Percentiles rank a stretch among this genome's conserved stretches.
Conservation (phyloP, 352 stramenopile species). For the Phytophthora vignae region DNA sequence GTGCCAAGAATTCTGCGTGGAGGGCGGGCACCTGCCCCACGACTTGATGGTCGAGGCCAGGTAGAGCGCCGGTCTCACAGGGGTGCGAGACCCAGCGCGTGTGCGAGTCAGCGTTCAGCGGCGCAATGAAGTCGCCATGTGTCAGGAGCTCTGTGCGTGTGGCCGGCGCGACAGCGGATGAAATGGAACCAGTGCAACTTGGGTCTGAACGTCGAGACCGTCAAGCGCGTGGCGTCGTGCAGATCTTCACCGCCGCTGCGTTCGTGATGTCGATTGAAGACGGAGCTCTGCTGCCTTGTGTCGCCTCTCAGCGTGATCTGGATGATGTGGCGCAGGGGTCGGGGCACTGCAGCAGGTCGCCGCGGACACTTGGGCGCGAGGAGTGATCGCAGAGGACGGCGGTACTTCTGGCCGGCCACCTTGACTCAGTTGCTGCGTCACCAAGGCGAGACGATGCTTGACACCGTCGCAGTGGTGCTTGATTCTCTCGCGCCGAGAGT, state of each 20-base stretch:
- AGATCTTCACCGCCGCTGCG: neutral
- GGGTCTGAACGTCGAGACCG: neutral
- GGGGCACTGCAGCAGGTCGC: neutral
- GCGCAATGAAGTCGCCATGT: neutral
- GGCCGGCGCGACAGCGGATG: neutral
- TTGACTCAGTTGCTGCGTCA: neutral
- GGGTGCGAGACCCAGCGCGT: neutral
- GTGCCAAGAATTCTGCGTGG: constrained; percentile 33
- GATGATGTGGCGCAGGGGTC: neutral
- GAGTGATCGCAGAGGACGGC: neutral
- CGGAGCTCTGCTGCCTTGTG: neutral
- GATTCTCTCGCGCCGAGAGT: neutral
- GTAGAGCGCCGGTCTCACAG: neutral
- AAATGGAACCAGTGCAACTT: neutral
- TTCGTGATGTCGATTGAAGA: neutral
- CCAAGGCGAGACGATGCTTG: neutral
- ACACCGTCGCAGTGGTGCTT: neutral
- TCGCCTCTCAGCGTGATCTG: neutral
- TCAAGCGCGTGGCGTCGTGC: neutral
- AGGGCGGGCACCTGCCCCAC: constrained; percentile 17
- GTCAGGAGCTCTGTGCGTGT: neutral
- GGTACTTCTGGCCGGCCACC: neutral
- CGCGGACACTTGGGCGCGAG: neutral
- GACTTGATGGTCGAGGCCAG: constrained; percentile 22
- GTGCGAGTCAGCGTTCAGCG: neutral